These are phyloP conservation scores for Dictyostelium discoideum DNA, from an alignment of 78 protist species.

Conservation along the genomic window DNA sequence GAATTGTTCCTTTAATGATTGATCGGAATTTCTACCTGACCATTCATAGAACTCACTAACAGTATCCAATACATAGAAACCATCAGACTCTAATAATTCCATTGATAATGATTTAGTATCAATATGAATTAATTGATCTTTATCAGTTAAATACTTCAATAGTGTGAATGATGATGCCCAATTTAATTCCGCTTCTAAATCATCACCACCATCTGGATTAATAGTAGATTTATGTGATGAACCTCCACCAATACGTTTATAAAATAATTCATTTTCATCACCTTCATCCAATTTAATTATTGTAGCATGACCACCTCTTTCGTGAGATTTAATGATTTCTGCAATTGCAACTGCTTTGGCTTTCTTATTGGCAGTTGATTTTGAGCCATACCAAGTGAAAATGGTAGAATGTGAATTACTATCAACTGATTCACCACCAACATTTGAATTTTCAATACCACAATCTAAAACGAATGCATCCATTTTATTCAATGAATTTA, in stretches of 20 bases:
- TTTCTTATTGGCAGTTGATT: slow-evolving; percentile 56
- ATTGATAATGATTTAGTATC: slow-evolving; percentile 5
- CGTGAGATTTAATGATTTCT: slow-evolving; percentile 59
- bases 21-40: slow-evolving; percentile 66
- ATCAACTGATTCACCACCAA: slow-evolving; percentile 63
- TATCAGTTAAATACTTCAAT: neutral
- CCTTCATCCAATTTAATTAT: slow-evolving; percentile 51
- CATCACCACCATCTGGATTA: slow-evolving; percentile 71
- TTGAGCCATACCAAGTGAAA: slow-evolving; percentile 45
- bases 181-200: slow-evolving; percentile 40
- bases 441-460: slow-evolving; percentile 46
- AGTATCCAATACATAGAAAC: slow-evolving; percentile 48
- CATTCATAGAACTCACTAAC: slow-evolving; percentile 63
- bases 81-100: slow-evolving; percentile 31
- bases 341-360: slow-evolving; percentile 65
- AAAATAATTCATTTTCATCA: slow-evolving; percentile 26
- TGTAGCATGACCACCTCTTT: slow-evolving; percentile 75
- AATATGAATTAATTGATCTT: neutral
- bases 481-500: slow-evolving; percentile 23
- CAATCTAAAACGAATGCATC: slow-evolving; percentile 68
- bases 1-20: slow-evolving; percentile 17
- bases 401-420: slow-evolving; percentile 33
- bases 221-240: neutral
- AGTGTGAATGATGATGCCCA: slow-evolving; percentile 35
- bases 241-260: slow-evolving; percentile 18